Evolutionary conservation across 306 rosid species (phyloP), one percentile per base, ranked within the genome.

Genomic region (Gynostemma pentaphyllum): DNA sequence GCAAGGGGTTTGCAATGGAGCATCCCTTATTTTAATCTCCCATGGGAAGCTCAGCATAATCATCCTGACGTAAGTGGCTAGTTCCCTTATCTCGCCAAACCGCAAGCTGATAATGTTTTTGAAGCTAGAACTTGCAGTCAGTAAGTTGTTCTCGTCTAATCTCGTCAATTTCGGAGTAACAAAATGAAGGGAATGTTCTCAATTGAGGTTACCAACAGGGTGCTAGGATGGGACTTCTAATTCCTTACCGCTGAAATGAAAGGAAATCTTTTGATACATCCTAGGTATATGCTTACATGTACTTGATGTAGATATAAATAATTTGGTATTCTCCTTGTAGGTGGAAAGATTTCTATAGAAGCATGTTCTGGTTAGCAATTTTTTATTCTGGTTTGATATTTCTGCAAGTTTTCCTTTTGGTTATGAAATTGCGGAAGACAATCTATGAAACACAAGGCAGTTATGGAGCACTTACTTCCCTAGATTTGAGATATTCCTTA

Each of bases 381-480:
- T 79, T 88, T 49, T 79, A 50, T 65, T 87, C 96, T 27, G 56
- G 80, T 64, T 84, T 88, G 70, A 40, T 85, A 57, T 67, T 85
- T 62, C 81, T 85, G 66, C 98, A 68, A n/a, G 66, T 88, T 56
- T 81, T 85, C 67, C 81, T 91, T 29, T 47, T 79, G 9, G 78
- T 82, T 62, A 79, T 88, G 54, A 91, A 82, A 81, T 68, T 76
- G 41, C 77, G 81, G 75, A 83, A 80, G 80, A 90, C 71, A 74
- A 81, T 42, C 46, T 77, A 79, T 37, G 84, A 84, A 64, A 83
- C 70, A 50, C 76, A 18, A 68, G 71, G 62, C 50, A 73, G 62
- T 21, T 81, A 83, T 76, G 96, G 95, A 68, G 96, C 92, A 32
- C 88, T 91, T 70, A 68, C 78, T 83, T 91, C 54, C 90, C 95